phyloP scores from a whole-genome alignment of 345 rosid genomes.

The Eucalyptus polyanthemos region DNA sequence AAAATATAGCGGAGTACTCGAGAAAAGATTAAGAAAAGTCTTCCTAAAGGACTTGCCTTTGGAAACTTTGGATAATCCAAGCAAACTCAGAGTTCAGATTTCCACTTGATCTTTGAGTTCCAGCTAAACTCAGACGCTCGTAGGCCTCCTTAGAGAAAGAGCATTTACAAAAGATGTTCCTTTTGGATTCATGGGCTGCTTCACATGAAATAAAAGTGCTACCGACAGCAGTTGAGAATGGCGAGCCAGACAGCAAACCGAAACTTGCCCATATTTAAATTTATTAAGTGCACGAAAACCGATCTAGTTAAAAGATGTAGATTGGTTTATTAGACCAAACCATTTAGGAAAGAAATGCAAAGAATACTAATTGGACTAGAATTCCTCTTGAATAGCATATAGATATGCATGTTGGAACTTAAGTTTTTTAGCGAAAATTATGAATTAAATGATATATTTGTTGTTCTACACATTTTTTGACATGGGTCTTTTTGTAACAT shows the following conservation, averaged over 20 bases:
- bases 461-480: background rate
- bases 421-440: background rate
- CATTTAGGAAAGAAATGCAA: background rate
- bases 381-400: background rate
- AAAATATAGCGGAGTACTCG: background rate
- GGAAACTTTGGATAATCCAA: background rate
- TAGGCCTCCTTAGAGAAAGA: background rate
- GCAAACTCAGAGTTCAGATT: background rate
- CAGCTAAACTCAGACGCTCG: background rate
- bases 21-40: background rate
- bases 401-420: rapidly evolving
- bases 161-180: background rate
- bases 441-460: background rate
- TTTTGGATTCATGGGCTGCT: background rate
- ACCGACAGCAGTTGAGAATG: background rate
- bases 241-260: background rate
- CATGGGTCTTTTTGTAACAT: background rate
- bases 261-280: background rate
- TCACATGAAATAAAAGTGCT: background rate
- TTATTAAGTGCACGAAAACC: background rate
- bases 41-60: background rate
- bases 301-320: background rate
- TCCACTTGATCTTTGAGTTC: background rate
- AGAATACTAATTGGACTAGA: background rate
- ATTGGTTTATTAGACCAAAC: background rate